Base-by-base conservation (phyloP, 2,329 filamentous ascomycete genomes). In the Hypoxylon sp. region DNA sequence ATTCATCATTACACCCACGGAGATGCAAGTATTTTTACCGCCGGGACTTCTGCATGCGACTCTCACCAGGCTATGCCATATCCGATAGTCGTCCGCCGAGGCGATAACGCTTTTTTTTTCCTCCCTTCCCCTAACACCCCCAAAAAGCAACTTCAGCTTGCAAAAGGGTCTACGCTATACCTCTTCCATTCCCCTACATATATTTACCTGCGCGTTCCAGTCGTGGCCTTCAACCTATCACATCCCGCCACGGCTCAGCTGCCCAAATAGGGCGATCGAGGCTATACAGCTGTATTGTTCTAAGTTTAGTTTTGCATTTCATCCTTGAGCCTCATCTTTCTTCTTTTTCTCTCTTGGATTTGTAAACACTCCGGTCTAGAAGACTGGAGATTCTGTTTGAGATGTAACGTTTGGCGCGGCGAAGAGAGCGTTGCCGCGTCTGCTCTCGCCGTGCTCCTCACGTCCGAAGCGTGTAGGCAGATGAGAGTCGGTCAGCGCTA, bases 251-350 rank as follows among this genome's bases (percentile, higher is more conserved):
- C 52, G 49, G 49, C 45, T 59, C 56, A 59, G 56, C 56, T 59
- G 31, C 48, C 49, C 49, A 17, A 54, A 51, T 37, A 49, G 43
- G 52, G 56, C 56, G 54, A 31, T 52, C 32, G 56, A 56, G 56
- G 56, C 52, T 30, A 51, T 52, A 51, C 51, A 50, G 55, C 43
- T 51, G 20, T 17, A 23, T 36, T 34, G 43, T 21, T 47, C 31
- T 47, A 54, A 36, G 38, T 44, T 41, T 15, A 45, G n/a, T 23
- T 32, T 36, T 38, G 20, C 51, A 55, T 51, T 17, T 42, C n/a
- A n/a, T n/a, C 9, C 9, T 55, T 34, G 26, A 55, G 51, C 55
- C 48, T 49, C 30, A 34, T 34, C n/a, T n/a, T n/a, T n/a, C n/a
- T 15, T 41, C 47, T 12, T 25, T 20, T 38, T 11, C 7, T 16